Base-by-base conservation (phyloP, 1,139 yeast species). In the Protomyces macrosporus region DNA sequence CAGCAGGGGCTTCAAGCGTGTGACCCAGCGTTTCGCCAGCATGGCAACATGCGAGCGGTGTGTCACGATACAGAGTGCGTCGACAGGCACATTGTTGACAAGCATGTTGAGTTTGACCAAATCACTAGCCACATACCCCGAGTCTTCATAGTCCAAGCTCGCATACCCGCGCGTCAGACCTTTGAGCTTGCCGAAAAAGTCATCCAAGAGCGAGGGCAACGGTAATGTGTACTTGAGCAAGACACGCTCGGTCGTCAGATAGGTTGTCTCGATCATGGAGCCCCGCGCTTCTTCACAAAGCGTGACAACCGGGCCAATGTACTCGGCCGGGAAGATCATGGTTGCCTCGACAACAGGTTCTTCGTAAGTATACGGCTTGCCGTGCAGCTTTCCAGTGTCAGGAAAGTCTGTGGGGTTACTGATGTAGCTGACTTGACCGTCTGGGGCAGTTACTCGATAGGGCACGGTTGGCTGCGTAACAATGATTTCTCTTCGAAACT, bases 401-500 rank as follows among this genome's bases (percentile, higher is more conserved):
- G 98, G 98, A 74, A 93, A 93, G 55, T 90, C 95, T 71, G 88
- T 95, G 0, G 98, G 98, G 70, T 93, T 93, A 3, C 95, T 87
- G 65, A 93, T 82, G 6, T 86, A 79, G 63, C 79, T 76, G 66
- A 84, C 88, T 0, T 75, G 76, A 0, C 91, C 96, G 70, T 87
- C 84, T 58, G 77, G 78, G 73, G 82, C 85, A 12, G 82, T 78
- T 12, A 93, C 78, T 70, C 87, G 84, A 73, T 90, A 93, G 0
- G 98, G 98, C 9, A 93, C 98, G 0, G 98, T 91, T 0, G 98
- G 98, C 2, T 96, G 91, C 0, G 98, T 93, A 66, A 93, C 85
- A 68, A 93, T 90, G 68, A 93, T 82, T 66, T 89, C 87, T 1
- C 96, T 91, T 3, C 98, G 98, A 71, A 93, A 93, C 73, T 93